Base-by-base conservation (phyloP, 2,329 filamentous ascomycete genomes). In the Dendryphion nanum region DNA sequence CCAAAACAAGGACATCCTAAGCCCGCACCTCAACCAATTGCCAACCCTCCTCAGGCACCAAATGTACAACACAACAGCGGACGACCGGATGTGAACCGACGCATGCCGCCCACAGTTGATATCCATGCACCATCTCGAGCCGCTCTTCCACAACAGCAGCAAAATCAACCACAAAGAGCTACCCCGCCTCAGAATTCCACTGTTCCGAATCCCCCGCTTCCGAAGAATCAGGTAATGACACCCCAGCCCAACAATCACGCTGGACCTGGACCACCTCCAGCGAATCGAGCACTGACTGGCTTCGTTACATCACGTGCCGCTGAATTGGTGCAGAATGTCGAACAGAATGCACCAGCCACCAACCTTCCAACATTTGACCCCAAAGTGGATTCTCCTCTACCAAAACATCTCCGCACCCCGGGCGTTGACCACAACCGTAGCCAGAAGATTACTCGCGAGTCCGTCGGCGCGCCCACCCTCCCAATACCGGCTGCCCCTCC, bases 401-500 rank as follows among this genome's bases (percentile, higher is more conserved):
- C 1, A 89, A 95, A 57, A 81, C 88, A 44, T 2, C 42, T 63
- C 37, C 90, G 91, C 60, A 96, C 91, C 0, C 85, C 86, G 0
- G 90, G 90, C 2, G 78, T 96, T 26, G 89, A 96, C 55, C 88
- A 94, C 57, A 81, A 71, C 16, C 83, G 80, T 35, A 90, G 86
- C 4, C 83, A 84, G 36, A 88, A 89, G 0, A 69, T 95, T 2
- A 77, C 76, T 4, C 78, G 76, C 45, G 74, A 72, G 28, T 51
- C 57, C 18, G 48, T 64, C 24, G 46, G 46, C 7, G 48, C 47
- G 7, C 51, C 52, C 1, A 46, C 51, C 2, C 33, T 43, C 7
- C 51, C 48, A 2, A 41, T 42, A 30, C 48, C 40, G 17, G 44
- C 18, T 34, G 45, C 5, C 41, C 50, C 24, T 38, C 44, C 17